phyloP scores from a whole-genome alignment of 2,329 filamentous ascomycete species.

The Paecilomyces variotii region DNA sequence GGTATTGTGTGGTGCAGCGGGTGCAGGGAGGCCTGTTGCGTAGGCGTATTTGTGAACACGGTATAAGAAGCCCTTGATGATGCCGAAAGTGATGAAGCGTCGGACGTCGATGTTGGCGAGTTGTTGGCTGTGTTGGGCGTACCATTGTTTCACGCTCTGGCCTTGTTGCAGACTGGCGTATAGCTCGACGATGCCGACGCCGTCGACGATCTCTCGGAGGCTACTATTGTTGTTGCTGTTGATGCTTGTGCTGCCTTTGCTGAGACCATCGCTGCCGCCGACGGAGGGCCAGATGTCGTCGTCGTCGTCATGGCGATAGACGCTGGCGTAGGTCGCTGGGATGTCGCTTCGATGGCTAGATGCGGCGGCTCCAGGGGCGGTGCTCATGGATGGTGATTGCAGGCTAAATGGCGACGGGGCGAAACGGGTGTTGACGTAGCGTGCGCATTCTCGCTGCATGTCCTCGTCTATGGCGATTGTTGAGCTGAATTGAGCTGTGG shows the following conservation, averaged over 20 bases:
- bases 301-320: slow-evolving; percentile 21
- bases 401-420: slow-evolving; percentile 18
- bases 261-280: slow-evolving; percentile 16
- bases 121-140: slow-evolving; percentile 63
- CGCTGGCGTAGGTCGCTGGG: slow-evolving; percentile 12
- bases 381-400: slow-evolving; percentile 2
- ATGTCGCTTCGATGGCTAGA: slow-evolving; percentile 14
- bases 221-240: not conserved
- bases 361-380: not conserved
- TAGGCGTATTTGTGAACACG: slow-evolving; percentile 87
- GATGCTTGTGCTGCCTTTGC: slow-evolving; percentile 1
- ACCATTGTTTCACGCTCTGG: slow-evolving; percentile 79
- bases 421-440: slow-evolving; percentile 62
- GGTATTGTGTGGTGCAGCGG: slow-evolving; percentile 10
- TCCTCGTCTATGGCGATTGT: slow-evolving; percentile 65
- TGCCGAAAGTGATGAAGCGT: slow-evolving; percentile 86
- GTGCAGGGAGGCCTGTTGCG: slow-evolving; percentile 27
- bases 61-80: slow-evolving; percentile 92
- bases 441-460: slow-evolving; percentile 79
- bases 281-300: slow-evolving; percentile 39
- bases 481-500: slow-evolving; percentile 66
- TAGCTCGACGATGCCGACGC: slow-evolving; percentile 60
- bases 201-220: slow-evolving; percentile 27
- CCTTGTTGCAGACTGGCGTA: slow-evolving; percentile 81
- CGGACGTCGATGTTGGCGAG: slow-evolving; percentile 76